Conservation (phyloP, 2,329 filamentous ascomycete species). For the Hypoxylon sp. region DNA sequence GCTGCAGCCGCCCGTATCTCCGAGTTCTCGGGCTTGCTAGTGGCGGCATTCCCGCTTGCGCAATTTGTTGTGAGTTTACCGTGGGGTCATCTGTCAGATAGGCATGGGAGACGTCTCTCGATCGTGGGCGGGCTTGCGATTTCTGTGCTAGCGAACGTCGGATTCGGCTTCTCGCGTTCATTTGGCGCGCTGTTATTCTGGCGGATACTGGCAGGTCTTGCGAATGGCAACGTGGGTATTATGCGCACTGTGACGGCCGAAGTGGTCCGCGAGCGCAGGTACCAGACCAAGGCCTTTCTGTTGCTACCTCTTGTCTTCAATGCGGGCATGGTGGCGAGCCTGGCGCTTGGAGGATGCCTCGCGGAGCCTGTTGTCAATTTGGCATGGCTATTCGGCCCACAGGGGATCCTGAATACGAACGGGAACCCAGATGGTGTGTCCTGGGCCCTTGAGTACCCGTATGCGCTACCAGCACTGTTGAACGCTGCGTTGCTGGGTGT, state of each 20-base stretch:
- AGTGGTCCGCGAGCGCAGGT: slow-evolving; percentile 79
- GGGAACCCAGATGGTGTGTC: slow-evolving; percentile 53
- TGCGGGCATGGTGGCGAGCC: slow-evolving; percentile 59
- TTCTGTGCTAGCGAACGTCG: slow-evolving; percentile 74
- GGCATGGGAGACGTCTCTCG: slow-evolving; percentile 72
- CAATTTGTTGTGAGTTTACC: slow-evolving; percentile 79
- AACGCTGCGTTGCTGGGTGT: slow-evolving; percentile 56
- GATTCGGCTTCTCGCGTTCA: slow-evolving; percentile 76
- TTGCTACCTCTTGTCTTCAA: slow-evolving; percentile 77
- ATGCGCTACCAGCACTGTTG: slow-evolving; percentile 60
- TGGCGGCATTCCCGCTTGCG: slow-evolving; percentile 76
- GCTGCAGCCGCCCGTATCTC: slow-evolving; percentile 70
- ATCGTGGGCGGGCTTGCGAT: slow-evolving; percentile 76
- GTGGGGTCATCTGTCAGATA: slow-evolving; percentile 75
- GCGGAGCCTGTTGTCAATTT: slow-evolving; percentile 61
- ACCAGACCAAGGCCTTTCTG: slow-evolving; percentile 61
- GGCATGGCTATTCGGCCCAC: slow-evolving; percentile 57
- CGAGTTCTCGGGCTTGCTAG: slow-evolving; percentile 76
- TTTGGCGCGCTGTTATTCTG: slow-evolving; percentile 72
- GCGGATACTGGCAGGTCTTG: slow-evolving; percentile 72
- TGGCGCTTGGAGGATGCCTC: slow-evolving; percentile 61
- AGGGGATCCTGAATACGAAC: slow-evolving; percentile 55
- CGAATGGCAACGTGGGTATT: slow-evolving; percentile 82
- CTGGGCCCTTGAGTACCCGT: slow-evolving; percentile 62
- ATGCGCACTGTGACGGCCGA: slow-evolving; percentile 83